These are phyloP conservation scores for Pichia eremophila DNA, from an alignment of 805 yeast species.

Conservation along the genomic window DNA sequence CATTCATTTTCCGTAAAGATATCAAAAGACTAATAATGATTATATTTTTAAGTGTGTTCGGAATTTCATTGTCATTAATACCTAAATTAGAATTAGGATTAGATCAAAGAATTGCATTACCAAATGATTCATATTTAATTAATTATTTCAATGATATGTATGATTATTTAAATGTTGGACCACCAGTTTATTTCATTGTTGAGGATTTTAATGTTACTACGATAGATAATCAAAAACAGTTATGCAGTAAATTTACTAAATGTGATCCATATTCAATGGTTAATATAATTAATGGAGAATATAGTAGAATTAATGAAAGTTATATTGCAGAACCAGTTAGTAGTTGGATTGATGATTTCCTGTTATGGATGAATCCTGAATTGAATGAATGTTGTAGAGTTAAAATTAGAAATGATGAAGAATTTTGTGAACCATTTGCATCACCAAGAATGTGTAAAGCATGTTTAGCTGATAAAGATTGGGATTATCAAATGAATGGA, in stretches of 20 bases:
- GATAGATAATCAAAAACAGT: conserved; percentile 52
- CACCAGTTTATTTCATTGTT: conserved; percentile 86
- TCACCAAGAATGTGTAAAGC: conserved; percentile 65
- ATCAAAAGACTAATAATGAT: conserved; percentile 40
- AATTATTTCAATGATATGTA: conserved; percentile 73
- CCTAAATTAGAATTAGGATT: conserved; percentile 72
- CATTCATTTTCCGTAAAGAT: conserved; percentile 41
- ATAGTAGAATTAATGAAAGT: conserved; percentile 52
- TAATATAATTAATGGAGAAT: conserved; percentile 78
- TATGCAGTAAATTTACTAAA: conserved; percentile 83
- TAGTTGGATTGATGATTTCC: conserved; percentile 88
- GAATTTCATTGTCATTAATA: conserved; percentile 56
- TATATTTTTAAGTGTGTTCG: conserved; percentile 52
- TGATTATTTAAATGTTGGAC: conserved; percentile 71
- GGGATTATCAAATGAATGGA: conserved; percentile 70
- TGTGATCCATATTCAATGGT: conserved; percentile 74
- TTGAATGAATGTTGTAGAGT: conserved; percentile 79
- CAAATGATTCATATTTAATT: conserved; percentile 71
- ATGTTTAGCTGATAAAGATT: conserved; percentile 56
- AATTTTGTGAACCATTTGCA: conserved; percentile 57
- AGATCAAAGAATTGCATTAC: conserved; percentile 85
- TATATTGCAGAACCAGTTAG: conserved; percentile 76
- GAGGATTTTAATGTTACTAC: conserved; percentile 54
- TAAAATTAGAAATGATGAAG: conserved; percentile 38
- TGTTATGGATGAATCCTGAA: conserved; percentile 79